Conservation (phyloP, 768 basidiomycete genomes). For the Rhodosporidiobolus sp. region DNA sequence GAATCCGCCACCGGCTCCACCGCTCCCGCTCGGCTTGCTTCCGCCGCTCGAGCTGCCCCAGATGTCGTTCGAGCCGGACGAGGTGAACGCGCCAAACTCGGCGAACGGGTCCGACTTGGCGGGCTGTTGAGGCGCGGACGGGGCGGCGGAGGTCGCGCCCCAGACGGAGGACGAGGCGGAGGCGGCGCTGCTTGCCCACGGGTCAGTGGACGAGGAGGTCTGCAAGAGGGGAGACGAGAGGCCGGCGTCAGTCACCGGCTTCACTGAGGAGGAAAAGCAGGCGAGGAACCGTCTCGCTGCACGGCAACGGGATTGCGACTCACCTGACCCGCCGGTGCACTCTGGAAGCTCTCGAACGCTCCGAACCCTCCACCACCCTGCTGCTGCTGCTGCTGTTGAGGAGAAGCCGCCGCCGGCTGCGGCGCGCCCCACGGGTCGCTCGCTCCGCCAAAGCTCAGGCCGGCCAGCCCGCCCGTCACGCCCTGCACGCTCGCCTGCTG, state of each 20-base stretch:
- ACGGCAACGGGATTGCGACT: no score
- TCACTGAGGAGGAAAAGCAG: not conserved
- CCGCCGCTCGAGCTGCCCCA: slow-evolving; percentile 5
- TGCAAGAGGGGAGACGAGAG: not conserved
- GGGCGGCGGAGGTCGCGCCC: not conserved
- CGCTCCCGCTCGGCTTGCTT: not conserved
- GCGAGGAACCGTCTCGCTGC: no score
- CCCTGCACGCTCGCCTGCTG: not conserved
- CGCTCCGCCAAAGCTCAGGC: slow-evolving; percentile 17
- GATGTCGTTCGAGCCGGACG: not conserved
- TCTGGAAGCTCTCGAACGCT: slow-evolving; percentile 1
- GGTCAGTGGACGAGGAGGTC: slow-evolving; percentile 3
- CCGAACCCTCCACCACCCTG: not conserved
- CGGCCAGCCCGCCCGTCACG: slow-evolving; percentile 9
- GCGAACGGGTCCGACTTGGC: slow-evolving; percentile 32
- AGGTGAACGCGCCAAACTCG: slow-evolving; percentile 31
- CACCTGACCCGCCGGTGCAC: not conserved
- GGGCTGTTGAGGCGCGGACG: not conserved
- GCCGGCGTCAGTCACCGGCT: not conserved
- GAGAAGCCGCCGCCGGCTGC: not conserved
- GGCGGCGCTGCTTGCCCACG: not conserved
- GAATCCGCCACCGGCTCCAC: slow-evolving; percentile 15
- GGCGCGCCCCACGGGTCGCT: slow-evolving; percentile 7
- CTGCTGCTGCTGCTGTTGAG: not conserved
- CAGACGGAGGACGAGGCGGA: slow-evolving; percentile 21